Evolutionary conservation across 2,329 filamentous ascomycete genomes (phyloP).

Genomic region (Clonostachys sp.): DNA sequence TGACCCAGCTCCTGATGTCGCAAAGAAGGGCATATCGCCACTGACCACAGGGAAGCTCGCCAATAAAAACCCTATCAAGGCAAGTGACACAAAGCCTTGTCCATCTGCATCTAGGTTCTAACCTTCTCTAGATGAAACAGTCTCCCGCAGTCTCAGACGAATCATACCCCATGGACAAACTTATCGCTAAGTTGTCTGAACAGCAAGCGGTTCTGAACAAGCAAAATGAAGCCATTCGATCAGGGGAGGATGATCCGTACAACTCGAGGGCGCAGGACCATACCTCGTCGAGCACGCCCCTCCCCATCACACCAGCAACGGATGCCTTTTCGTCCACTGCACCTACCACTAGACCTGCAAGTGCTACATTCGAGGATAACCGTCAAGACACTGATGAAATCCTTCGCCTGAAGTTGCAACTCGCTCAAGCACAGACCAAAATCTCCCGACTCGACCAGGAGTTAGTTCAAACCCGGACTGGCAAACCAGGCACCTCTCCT

Average conservation of each 20-base stretch:
- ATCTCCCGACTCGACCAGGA: conserved; percentile 70
- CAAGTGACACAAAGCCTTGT: conserved; percentile 16
- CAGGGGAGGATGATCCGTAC: conserved; percentile 25
- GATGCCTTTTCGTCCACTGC: conserved; percentile 45
- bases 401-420: conserved; percentile 63
- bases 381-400: conserved; percentile 50
- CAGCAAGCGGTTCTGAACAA: conserved; percentile 58
- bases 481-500: conserved; percentile 42
- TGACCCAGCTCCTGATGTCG: neutral
- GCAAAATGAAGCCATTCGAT: conserved; percentile 50
- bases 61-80: conserved; percentile 51
- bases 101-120: conserved; percentile 1
- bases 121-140: conserved; percentile 32
- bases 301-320: conserved; percentile 58
- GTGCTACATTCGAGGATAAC: conserved; percentile 36
- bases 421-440: conserved; percentile 65
- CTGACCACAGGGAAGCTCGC: conserved; percentile 49
- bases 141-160: conserved; percentile 30
- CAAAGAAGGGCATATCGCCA: conserved; percentile 38
- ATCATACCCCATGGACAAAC: conserved; percentile 61
- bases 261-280: conserved; percentile 36
- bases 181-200: conserved; percentile 70
- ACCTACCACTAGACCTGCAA: conserved; percentile 48
- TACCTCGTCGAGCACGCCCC: conserved; percentile 49
- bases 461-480: conserved; percentile 59